Evolutionary conservation across 1,139 yeast genomes (phyloP).

Genomic region (Lodderomyces margitis): DNA sequence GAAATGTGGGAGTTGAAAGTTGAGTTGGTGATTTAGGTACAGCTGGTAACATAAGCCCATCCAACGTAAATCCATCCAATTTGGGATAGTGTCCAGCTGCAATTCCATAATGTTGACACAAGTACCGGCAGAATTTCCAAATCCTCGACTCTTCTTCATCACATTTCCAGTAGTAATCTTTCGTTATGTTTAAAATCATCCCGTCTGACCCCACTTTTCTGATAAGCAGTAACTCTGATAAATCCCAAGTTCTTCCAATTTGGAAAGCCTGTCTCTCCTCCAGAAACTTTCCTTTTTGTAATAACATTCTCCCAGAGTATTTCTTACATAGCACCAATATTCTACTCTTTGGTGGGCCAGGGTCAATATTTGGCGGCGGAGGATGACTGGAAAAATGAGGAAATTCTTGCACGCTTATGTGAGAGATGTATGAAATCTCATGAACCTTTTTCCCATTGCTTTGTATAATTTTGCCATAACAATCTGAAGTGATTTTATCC

Average conservation of each 20-base stretch:
- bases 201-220: conserved; percentile 56
- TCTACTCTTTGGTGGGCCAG: conserved; percentile 40
- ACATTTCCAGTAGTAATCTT: conserved; percentile 84
- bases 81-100: conserved; percentile 68
- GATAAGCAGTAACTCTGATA: conserved; percentile 64
- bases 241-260: conserved; percentile 91
- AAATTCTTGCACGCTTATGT: conserved; percentile 38
- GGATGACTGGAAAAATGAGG: conserved; percentile 39
- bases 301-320: conserved; percentile 58
- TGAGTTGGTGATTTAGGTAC: conserved; percentile 19
- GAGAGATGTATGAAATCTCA: conserved; percentile 39
- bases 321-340: conserved; percentile 42
- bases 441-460: conserved; percentile 30
- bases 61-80: conserved; percentile 39
- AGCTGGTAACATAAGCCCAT: conserved; percentile 37
- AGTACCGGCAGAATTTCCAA: conserved; percentile 55
- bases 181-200: conserved; percentile 63
- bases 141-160: conserved; percentile 64
- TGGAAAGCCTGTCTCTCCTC: conserved; percentile 68
- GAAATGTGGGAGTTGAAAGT: conserved; percentile 6
- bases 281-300: conserved; percentile 87
- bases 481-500: conserved; percentile 41
- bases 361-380: conserved; percentile 34
- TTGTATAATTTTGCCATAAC: conserved; percentile 35
- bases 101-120: conserved; percentile 63